Percentiles rank a stretch among this genome's conserved stretches.
Conservation (phyloP, 805 yeast species). For the Candida suzukii region DNA sequence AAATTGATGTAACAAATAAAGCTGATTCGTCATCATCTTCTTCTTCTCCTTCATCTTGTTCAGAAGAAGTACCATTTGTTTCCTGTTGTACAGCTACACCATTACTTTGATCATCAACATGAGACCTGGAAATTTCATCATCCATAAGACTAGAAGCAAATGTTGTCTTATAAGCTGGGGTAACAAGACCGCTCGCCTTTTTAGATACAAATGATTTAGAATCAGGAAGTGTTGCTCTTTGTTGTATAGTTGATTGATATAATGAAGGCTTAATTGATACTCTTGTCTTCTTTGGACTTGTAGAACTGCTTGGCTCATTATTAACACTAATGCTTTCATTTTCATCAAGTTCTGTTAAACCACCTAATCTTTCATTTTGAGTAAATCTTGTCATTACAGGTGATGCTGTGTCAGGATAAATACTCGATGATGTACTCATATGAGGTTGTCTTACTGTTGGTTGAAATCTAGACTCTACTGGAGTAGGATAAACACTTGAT, state of each 20-base stretch:
- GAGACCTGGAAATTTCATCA: neutral
- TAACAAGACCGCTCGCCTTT: neutral
- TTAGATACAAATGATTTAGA: neutral
- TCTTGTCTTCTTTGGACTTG: slow-evolving; percentile 8
- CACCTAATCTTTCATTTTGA: neutral
- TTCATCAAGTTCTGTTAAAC: neutral
- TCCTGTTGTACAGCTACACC: neutral
- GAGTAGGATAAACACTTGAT: slow-evolving; percentile 10
- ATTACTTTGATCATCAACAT: neutral
- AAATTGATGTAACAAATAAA: slow-evolving; percentile 27
- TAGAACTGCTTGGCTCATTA: neutral
- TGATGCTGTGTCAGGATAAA: slow-evolving; percentile 1
- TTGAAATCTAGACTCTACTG: neutral
- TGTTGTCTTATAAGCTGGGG: neutral
- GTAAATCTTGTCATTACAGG: neutral
- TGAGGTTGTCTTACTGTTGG: neutral
- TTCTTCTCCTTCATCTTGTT: neutral
- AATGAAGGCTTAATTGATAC: slow-evolving; percentile 22
- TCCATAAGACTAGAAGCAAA: neutral
- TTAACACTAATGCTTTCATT: neutral
- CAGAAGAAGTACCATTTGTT: neutral
- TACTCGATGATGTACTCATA: slow-evolving; percentile 4
- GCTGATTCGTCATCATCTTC: slow-evolving; percentile 25
- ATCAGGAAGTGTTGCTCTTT: neutral
- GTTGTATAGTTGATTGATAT: slow-evolving; percentile 8